These are phyloP conservation scores for Cladophialophora carrionii DNA, from an alignment of 2,329 filamentous ascomycete species.

Conservation along the genomic window DNA sequence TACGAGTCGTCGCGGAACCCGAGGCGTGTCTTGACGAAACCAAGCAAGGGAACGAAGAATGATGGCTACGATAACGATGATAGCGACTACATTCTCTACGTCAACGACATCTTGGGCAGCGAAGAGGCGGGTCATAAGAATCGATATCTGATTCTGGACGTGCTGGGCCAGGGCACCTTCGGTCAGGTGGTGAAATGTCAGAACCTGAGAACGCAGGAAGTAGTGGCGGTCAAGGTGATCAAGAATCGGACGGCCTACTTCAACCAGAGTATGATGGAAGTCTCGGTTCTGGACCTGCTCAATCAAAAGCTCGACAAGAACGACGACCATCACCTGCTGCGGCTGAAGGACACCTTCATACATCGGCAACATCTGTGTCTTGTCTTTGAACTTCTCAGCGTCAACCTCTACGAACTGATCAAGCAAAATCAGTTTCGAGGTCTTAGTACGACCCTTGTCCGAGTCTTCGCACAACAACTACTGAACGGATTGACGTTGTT, in stretches of 20 bases:
- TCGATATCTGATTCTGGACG: slow-evolving; percentile 94
- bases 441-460: slow-evolving; percentile 91
- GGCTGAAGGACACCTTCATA: slow-evolving; percentile 97
- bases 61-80: slow-evolving; percentile 99
- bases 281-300: slow-evolving; percentile 94
- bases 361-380: slow-evolving; percentile 95
- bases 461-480: slow-evolving; percentile 95
- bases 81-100: slow-evolving; percentile 98
- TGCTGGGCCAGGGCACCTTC: slow-evolving; percentile 95
- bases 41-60: slow-evolving; percentile 97
- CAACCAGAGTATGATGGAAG: slow-evolving; percentile 99
- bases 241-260: slow-evolving; percentile 99
- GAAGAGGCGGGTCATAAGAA: slow-evolving; percentile 99
- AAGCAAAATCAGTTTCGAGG: slow-evolving; percentile 99
- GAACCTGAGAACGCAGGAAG: slow-evolving; percentile 96
- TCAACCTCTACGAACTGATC: slow-evolving; percentile 97
- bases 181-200: slow-evolving; percentile 99
- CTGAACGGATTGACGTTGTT: slow-evolving; percentile 88
- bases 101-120: slow-evolving; percentile 96
- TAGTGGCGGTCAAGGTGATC: slow-evolving; percentile 98
- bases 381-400: slow-evolving; percentile 93
- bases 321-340: slow-evolving; percentile 92
- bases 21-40: slow-evolving; percentile 92
- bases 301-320: slow-evolving; percentile 99
- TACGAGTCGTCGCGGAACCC: slow-evolving; percentile 98